phyloP scores from a whole-genome alignment of 352 stramenopile species.

The Albugo candida region DNA sequence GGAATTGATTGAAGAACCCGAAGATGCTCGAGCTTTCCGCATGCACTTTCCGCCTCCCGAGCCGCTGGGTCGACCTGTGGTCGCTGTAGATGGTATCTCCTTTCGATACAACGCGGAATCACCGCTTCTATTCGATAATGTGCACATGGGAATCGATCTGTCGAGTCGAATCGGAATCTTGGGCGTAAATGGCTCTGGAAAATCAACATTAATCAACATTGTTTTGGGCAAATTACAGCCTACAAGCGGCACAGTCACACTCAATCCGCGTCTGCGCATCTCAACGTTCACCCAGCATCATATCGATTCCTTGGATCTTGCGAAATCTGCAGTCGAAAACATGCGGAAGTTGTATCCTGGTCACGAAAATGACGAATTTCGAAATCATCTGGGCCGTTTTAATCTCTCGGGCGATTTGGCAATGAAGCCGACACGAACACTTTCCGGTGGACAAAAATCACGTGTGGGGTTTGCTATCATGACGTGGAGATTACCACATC shows the following conservation, averaged over 20 bases:
- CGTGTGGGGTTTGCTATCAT: constrained; percentile 88
- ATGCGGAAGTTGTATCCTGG: constrained; percentile 81
- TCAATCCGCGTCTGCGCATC: constrained; percentile 84
- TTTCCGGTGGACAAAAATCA: constrained; percentile 93
- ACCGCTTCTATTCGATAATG: constrained; percentile 57
- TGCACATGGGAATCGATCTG: constrained; percentile 96
- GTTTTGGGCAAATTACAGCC: constrained; percentile 88
- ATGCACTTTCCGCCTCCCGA: constrained; percentile 92
- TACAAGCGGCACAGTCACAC: constrained; percentile 67
- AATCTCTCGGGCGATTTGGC: constrained; percentile 90
- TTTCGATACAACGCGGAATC: constrained; percentile 48
- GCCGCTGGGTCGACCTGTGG: constrained; percentile 87
- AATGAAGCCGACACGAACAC: constrained; percentile 84
- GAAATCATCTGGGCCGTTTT: constrained; percentile 89
- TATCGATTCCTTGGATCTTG: constrained; percentile 87
- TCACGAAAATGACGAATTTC: constrained; percentile 76
- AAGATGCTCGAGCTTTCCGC: constrained; percentile 84
- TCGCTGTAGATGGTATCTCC: constrained; percentile 81
- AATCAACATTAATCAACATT: constrained; percentile 93
- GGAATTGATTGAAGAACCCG: constrained; percentile 82
- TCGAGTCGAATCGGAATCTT: constrained; percentile 86
- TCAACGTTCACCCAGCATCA: constrained; percentile 95
- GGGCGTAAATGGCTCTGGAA: constrained; percentile 85
- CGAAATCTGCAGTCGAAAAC: constrained; percentile 78
- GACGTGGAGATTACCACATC: constrained; percentile 88